Percentiles rank a stretch among this genome's conserved stretches.
Conservation (phyloP, 176 grass and related monocot genomes). For the Avena insularis region DNA sequence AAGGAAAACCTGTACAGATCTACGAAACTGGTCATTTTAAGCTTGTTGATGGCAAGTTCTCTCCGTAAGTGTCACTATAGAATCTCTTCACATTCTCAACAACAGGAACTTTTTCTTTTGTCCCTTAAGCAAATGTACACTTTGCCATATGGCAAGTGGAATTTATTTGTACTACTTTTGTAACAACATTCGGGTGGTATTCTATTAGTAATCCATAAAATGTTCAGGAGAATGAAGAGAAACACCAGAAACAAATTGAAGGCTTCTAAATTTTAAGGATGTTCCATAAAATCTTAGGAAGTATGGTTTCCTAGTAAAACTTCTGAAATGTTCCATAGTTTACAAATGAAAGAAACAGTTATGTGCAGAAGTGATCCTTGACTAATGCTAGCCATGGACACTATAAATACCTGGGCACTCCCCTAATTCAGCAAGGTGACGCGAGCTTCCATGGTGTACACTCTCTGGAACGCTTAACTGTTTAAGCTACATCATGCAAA, state of each 20-base stretch:
- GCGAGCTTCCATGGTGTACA: too few species aligned
- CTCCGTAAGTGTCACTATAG: slow-evolving; percentile 76
- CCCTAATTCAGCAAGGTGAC: too few species aligned
- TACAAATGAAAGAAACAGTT: neutral
- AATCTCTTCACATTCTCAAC: slow-evolving; percentile 39
- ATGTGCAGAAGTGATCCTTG: neutral
- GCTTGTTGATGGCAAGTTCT: slow-evolving; percentile 99
- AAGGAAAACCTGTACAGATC: slow-evolving; percentile 93
- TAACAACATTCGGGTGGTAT: neutral
- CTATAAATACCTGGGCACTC: too few species aligned
- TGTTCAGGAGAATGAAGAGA: slow-evolving; percentile 8
- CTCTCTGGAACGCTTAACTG: too few species aligned
- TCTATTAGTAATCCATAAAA: neutral
- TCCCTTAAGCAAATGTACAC: neutral
- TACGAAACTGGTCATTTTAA: slow-evolving; percentile 95
- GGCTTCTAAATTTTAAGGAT: slow-evolving; percentile 25
- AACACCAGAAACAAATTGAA: neutral
- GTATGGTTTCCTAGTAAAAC: neutral
- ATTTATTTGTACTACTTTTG: neutral
- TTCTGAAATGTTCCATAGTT: neutral
- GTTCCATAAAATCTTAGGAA: neutral
- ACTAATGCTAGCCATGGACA: too few species aligned
- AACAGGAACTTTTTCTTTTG: neutral
- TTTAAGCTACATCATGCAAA: too few species aligned
- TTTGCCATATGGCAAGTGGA: neutral